Evolutionary conservation across 805 yeast species (phyloP).

Genomic region (Candida quercuum): DNA sequence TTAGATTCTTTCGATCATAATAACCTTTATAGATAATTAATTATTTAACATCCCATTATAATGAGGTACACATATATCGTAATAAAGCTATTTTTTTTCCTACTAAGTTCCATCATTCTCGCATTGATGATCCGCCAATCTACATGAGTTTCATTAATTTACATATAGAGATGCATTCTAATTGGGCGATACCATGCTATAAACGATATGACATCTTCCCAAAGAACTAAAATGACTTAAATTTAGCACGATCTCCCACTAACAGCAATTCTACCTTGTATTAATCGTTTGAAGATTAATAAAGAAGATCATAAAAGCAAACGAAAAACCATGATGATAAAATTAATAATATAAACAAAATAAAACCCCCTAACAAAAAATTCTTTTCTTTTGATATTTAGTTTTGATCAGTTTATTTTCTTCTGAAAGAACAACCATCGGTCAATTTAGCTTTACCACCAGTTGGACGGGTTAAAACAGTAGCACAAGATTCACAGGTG

Average conservation of each 20-base stretch:
- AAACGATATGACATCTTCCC: background rate
- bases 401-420: constrained; percentile 60
- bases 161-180: constrained; percentile 2
- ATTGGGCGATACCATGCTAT: background rate
- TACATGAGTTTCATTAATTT: too few species aligned
- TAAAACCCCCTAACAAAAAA: background rate
- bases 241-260: too few species aligned
- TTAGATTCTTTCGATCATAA: too few species aligned
- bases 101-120: too few species aligned
- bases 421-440: constrained; percentile 99
- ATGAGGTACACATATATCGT: too few species aligned
- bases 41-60: too few species aligned
- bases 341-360: background rate
- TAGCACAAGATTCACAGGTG: constrained; percentile 97
- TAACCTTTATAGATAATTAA: too few species aligned
- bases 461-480: constrained; percentile 97
- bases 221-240: constrained; percentile 1
- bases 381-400: background rate
- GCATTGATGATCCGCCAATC: too few species aligned
- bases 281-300: too few species aligned
- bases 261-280: too few species aligned
- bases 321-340: background rate
- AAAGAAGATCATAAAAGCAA: background rate
- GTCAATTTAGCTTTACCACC: constrained; percentile 99
- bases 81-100: too few species aligned